Evolutionary conservation across 495 filamentous ascomycete species (phyloP).

Genomic region (Tuber indicum): DNA sequence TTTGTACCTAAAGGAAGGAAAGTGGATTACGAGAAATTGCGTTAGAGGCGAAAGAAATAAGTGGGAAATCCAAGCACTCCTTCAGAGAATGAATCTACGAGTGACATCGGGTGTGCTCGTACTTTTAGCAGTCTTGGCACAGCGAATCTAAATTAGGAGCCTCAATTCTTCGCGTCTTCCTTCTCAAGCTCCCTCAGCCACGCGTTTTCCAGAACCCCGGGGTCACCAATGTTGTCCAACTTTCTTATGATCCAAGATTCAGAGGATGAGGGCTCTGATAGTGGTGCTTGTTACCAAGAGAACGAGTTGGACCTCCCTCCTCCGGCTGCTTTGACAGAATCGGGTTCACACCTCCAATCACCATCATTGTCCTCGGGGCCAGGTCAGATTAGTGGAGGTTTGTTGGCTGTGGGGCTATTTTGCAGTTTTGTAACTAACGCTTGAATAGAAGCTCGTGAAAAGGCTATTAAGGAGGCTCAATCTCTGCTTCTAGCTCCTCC

Average conservation of each 20-base stretch:
- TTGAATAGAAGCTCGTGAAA: conserved; percentile 17
- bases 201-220: neutral
- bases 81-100: neutral
- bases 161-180: conserved; percentile 1
- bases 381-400: conserved; percentile 2
- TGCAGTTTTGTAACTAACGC: neutral
- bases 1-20: neutral
- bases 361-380: neutral
- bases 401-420: conserved; percentile 1
- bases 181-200: neutral
- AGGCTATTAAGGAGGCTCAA: conserved; percentile 32
- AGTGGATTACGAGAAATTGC: neutral
- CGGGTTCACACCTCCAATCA: neutral
- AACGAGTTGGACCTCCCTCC: neutral
- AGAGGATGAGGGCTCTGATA: neutral
- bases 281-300: neutral
- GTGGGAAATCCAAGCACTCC: neutral
- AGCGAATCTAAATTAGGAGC: neutral
- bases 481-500: conserved; percentile 26
- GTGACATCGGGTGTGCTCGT: neutral
- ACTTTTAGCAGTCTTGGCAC: neutral
- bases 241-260: neutral
- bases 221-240: neutral
- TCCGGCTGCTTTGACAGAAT: neutral
- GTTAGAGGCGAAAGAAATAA: neutral